Base-by-base conservation (phyloP, 805 yeast species). In the Tetrapisispora iriomotensis region DNA sequence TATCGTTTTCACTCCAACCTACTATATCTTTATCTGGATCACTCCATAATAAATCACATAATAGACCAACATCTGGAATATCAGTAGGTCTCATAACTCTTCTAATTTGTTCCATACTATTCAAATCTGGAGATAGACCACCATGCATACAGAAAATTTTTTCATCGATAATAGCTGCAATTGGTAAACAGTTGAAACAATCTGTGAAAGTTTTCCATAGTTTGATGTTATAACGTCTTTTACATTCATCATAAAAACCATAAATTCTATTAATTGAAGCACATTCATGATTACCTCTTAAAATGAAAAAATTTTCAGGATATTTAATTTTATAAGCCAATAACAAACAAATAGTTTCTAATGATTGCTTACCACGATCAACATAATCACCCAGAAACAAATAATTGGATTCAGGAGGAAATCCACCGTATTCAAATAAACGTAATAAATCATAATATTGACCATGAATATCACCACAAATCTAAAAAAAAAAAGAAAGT, bases 11-110 rank as follows among this genome's bases (percentile, higher is more conserved):
- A 53, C 94, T 82, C 98, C 98, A 90, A 15, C 97, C 98, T 25
- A 92, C 86, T 52, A 90, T 88, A 65, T 88, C 96, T 66, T 92
- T 90, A 65, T 90, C 97, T 20, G 98, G 98, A 64, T 90, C 98
- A 2, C 96, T 84, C 98, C 98, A 90, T 56, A 90, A 74, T 63
- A 90, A 73, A 65, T 90, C 98, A 71, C 96, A 90, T 55, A 90
- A 74, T 55, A 90, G 75, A 21, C 98, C 98, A 45, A 87, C 95
- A 65, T 90, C 98, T 40, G 98, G 98, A 53, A 90, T 87, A 71
- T 90, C 98, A 29, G 98, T 90, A 50, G 98, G 98, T 69, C 98
- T 82, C 97, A 88, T 90, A 46, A 90, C 95, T 62, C 96, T 79
- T 72, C 97, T 82, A 60, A 90, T 92, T 67, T 90, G 97, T 64